A percentile compares a stretch with the other conserved stretches of the same genome.
phyloP scores from a whole-genome alignment of 352 stramenopile genomes.

The Globisporangium barbulae region DNA sequence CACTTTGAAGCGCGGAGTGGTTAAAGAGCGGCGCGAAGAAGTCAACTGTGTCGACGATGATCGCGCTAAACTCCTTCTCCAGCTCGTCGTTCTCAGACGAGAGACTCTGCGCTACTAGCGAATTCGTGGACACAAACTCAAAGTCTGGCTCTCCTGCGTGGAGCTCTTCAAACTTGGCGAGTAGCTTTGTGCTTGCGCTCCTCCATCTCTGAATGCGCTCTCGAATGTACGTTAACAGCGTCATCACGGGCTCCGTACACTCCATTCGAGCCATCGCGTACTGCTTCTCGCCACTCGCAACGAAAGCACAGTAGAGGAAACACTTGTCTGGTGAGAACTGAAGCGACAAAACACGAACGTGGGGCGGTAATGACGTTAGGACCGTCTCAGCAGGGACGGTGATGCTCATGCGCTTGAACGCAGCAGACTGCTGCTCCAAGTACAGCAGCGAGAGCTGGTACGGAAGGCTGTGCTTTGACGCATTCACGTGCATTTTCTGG shows the following conservation, averaged over 20 bases:
- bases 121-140: conserved; percentile 28
- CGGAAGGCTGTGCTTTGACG: conserved; percentile 44
- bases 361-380: conserved; percentile 35
- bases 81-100: conserved; percentile 29
- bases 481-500: conserved; percentile 32
- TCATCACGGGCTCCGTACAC: conserved; percentile 35
- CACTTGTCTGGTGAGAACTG: conserved; percentile 69
- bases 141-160: conserved; percentile 33
- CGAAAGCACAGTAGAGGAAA: conserved; percentile 56
- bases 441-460: conserved; percentile 68
- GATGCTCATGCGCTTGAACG: conserved; percentile 59
- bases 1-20: conserved; percentile 37
- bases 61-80: conserved; percentile 49
- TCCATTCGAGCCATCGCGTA: conserved; percentile 58
- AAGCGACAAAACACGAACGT: conserved; percentile 41
- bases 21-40: conserved; percentile 54
- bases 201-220: conserved; percentile 39
- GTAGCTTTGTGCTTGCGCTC: conserved; percentile 26
- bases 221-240: conserved; percentile 25
- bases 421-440: conserved; percentile 60
- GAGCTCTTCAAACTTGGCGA: conserved; percentile 40
- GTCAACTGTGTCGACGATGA: conserved; percentile 39
- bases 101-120: conserved; percentile 1
- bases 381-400: conserved; percentile 34
- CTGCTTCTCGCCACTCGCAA: conserved; percentile 33